Percentiles rank a stretch among this genome's conserved stretches.
Evolutionary conservation across 306 rosid genomes (phyloP).

Genomic region (Casuarina cunninghamiana): DNA sequence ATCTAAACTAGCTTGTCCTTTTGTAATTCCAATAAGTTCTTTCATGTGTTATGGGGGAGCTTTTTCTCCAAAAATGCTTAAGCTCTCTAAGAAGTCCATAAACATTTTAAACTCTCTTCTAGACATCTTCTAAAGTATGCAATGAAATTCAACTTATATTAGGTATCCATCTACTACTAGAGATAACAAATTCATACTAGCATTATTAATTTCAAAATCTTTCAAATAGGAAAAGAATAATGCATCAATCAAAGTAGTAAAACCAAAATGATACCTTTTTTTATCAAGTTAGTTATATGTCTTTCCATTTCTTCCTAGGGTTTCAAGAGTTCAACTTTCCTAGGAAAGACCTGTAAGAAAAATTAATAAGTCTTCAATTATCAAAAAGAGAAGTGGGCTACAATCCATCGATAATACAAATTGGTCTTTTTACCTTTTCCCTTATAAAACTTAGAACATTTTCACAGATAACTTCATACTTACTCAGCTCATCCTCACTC

Average conservation of each 20-base stretch:
- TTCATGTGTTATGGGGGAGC: constrained; percentile 78
- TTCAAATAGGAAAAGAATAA: neutral
- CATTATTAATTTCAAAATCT: neutral
- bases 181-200: constrained; percentile 18
- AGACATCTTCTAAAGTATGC: constrained; percentile 90
- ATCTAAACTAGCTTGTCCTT: constrained; percentile 92
- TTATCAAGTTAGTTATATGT: constrained; percentile 90
- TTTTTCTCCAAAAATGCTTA: constrained; percentile 84
- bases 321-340: constrained; percentile 81
- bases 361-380: constrained; percentile 28
- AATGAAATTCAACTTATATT: constrained; percentile 36
- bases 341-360: constrained; percentile 70
- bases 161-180: constrained; percentile 28
- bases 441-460: constrained; percentile 81
- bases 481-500: too few relatives aligned
- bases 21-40: constrained; percentile 87
- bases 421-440: constrained; percentile 64
- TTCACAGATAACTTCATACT: constrained; percentile 64
- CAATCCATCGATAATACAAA: constrained; percentile 6
- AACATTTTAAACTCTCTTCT: constrained; percentile 88
- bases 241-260: constrained; percentile 19
- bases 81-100: constrained; percentile 81
- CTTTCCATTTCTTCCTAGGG: constrained; percentile 98
- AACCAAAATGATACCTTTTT: constrained; percentile 58
- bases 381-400: constrained; percentile 14